Base-by-base conservation (phyloP, 2,329 filamentous ascomycete genomes). In the Aquanectria penicillioides region DNA sequence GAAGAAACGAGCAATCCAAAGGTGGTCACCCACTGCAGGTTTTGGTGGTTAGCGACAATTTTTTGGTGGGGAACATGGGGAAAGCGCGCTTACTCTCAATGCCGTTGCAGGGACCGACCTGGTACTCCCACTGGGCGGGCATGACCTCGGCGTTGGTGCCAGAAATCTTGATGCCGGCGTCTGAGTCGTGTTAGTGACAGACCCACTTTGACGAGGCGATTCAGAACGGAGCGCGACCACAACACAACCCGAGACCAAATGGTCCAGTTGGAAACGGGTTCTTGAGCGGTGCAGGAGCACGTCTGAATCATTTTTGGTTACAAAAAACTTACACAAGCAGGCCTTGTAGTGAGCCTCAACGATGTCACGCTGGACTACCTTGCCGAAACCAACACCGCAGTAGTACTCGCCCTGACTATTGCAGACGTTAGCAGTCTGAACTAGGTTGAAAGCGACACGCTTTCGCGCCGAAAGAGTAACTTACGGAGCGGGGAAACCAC, bases 81-180 rank as follows among this genome's bases (percentile, higher is more conserved):
- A 10, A 26, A 29, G 22, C 2, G 12, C 28, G 83, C 87, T 81
- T 78, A 92, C 89, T 91, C 76, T 89, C 83, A 71, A 97, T 97
- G 65, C 93, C 94, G 52, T 83, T 79, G 80, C 92, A 97, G 65
- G 94, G 94, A 57, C 94, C 94, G 72, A 97, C 92, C 78, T 97
- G 94, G 88, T 92, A 97, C 79, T 98, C 94, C 94, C 94, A 98
- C 81, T 97, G 94, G 61, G 91, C 93, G 65, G 93, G 91, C 92
- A 97, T 97, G 74, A 99, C 95, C 86, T 99, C 95, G 67, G 95
- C 95, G 80, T 99, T 99, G 83, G 95, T 98, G 74, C 95, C 95
- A 22, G 94, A 97, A 80, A 99, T 98, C 78, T 94, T 89, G 80
- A 99, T 86, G 60, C 91, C 90, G 61, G 94, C 88, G 78, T 93